phyloP scores from a whole-genome alignment of 2,329 filamentous ascomycete species.

The Colletotrichum horii region DNA sequence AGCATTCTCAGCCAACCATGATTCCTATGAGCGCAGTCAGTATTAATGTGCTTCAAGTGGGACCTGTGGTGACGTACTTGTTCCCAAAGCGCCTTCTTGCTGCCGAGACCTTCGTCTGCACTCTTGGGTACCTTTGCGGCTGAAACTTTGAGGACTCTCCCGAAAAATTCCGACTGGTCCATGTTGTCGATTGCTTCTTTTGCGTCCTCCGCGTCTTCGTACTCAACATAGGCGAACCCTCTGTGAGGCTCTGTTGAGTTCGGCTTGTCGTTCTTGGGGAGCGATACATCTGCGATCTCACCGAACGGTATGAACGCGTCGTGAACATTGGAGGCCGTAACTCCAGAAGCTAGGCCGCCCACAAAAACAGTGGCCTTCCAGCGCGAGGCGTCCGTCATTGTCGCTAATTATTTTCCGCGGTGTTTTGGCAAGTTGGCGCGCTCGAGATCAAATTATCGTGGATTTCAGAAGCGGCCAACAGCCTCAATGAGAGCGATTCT shows the following conservation, averaged over 20 bases:
- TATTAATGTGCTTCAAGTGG: background rate
- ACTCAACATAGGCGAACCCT: slow-evolving; percentile 97
- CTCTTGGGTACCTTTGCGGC: slow-evolving; percentile 92
- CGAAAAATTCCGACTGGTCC: slow-evolving; percentile 96
- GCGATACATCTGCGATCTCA: slow-evolving; percentile 87
- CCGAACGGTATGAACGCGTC: slow-evolving; percentile 97
- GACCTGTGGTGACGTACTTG: slow-evolving; percentile 66
- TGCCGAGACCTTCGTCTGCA: slow-evolving; percentile 84
- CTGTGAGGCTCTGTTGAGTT: slow-evolving; percentile 81
- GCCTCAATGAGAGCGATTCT: slow-evolving; percentile 1
- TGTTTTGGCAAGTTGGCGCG: background rate
- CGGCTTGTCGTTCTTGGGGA: slow-evolving; percentile 86
- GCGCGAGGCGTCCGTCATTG: slow-evolving; percentile 81
- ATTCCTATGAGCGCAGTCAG: slow-evolving; percentile 67
- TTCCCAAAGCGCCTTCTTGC: slow-evolving; percentile 95
- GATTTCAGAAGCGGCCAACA: background rate
- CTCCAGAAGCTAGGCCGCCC: slow-evolving; percentile 81
- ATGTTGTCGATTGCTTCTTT: slow-evolving; percentile 98
- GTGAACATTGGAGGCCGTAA: slow-evolving; percentile 77
- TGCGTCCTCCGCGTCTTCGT: slow-evolving; percentile 83
- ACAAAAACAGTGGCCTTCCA: slow-evolving; percentile 94
- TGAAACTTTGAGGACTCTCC: slow-evolving; percentile 89
- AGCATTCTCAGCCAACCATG: slow-evolving; percentile 88
- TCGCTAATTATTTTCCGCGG: slow-evolving; percentile 16
- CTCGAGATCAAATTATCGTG: background rate